Evolutionary conservation across 106 monocot species (phyloP), one percentile per base, ranked within the genome.

Genomic region (Cymbidium sinense): DNA sequence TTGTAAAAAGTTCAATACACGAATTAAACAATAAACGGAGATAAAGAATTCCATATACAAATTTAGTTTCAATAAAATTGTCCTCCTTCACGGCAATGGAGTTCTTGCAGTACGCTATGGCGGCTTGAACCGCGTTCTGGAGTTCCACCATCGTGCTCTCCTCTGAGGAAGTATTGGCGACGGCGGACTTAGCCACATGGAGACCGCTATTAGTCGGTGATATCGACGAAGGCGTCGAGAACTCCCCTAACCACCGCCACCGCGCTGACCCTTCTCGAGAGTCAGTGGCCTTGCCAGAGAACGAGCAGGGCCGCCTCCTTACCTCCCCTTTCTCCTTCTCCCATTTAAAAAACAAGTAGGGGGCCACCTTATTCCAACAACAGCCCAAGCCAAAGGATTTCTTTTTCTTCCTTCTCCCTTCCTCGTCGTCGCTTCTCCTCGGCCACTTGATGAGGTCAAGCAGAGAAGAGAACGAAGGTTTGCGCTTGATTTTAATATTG

Each of bases 131-230:
- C 7, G 93, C 96, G 70, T 77, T 93, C 51, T 90, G 93, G 35
- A 96, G 91, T 84, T 96, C 96, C 73, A 91, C 96, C 96, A 93
- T 95, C 43, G 93, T 84, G 87, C 95, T 95, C 82, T 93, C 87
- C 19, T 88, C 82, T 11, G 90, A 87, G 17, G 93, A 84, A 0
- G 83, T 72, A 15, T 34, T 55, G 2, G 64, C 58, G 30, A 73
- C 37, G 43, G 82, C 61, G 7, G 90, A 70, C 0, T 82, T 78
- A 2, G 84, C 81, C 5, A 86, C 65, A 27, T 90, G 86, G 28
- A 79, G 79, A 10, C 95, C 93, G 70, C 93, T 95, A 77, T 89
- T 92, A 19, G 93, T 75, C 0, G 95, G 93, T 4, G 95, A 93
- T 83, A 87, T 87, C 2, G 95, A 90, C 13, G 80, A 85, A 19